Base-by-base conservation (phyloP, 2,329 filamentous ascomycete species). In the Penicillium corylophilum region DNA sequence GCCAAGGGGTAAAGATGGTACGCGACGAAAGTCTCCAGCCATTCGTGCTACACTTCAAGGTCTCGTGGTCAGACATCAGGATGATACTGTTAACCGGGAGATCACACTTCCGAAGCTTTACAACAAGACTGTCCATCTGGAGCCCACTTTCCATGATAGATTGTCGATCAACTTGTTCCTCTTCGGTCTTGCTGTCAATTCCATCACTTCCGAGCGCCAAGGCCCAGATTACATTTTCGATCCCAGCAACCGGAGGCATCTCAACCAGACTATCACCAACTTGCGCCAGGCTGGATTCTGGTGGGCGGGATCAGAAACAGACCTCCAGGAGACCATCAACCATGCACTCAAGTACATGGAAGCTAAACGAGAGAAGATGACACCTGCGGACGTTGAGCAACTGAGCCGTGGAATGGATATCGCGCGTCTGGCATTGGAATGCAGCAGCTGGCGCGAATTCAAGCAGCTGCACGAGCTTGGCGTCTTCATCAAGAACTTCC, bases 181-280 rank as follows among this genome's bases (percentile, higher is more conserved):
- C 0, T 88, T 94, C 72, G 85, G 90, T 65, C 83, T 96, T 42
- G 86, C 89, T 2, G 86, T 90, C 59, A 97, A 97, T 65, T 85
- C 90, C 0, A 85, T 97, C 1, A 92, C 92, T 22, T 96, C 91
- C 5, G 89, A 96, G 65, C 79, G 92, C 10, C 84, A 82, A 0
- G 93, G 93, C 62, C 78, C 82, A 49, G 92, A 96, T 67, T 96
- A 96, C 66, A 87, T 97, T 57, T 96, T 96, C 62, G 88, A 96
- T 62, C 81, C 83, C 0, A 84, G 81, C 12, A 92, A 92, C 61
- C 76, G 82, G 26, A 86, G 84, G 55, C 79, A 80, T 35, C 75
- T 95, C 12, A 74, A 85, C 23, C 77, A 83, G 47, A 75, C 95
- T 2, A 86, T 95, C 4, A 81, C 80, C 49, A 96, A 96, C 64